Conservation (phyloP, 2,329 filamentous ascomycete genomes). For the Fusarium sarcochroum region DNA sequence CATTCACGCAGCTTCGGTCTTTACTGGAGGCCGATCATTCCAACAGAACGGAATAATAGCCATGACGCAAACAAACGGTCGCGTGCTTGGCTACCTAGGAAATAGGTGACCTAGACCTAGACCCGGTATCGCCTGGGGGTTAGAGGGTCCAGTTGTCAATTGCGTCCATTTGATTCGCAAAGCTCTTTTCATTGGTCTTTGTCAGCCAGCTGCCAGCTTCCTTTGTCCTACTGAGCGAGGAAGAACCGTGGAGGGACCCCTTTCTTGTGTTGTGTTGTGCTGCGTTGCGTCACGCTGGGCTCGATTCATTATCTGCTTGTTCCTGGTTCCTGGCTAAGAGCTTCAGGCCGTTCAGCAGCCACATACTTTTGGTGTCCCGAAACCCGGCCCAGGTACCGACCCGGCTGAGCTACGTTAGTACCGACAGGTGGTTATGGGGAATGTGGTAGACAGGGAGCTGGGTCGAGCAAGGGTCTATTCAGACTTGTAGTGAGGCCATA, state of each 20-base stretch:
- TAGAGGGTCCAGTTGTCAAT: constrained; percentile 27
- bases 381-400: constrained; percentile 44
- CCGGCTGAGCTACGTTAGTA: constrained; percentile 18
- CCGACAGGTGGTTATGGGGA: constrained; percentile 31
- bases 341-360: neutral
- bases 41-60: neutral
- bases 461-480: constrained; percentile 38
- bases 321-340: constrained; percentile 7
- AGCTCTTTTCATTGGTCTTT: neutral
- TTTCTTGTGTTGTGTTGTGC: neutral
- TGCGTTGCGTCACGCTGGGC: neutral
- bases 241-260: neutral
- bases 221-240: neutral
- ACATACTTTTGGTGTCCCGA: constrained; percentile 8
- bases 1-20: constrained; percentile 8
- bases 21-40: neutral
- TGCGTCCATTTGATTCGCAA: constrained; percentile 33
- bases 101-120: constrained; percentile 18
- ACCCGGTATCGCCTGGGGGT: neutral
- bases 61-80: constrained; percentile 15
- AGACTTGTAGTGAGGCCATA: constrained; percentile 5
- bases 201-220: constrained; percentile 2
- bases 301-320: constrained; percentile 21
- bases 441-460: constrained; percentile 48
- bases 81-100: constrained; percentile 17